Base-by-base conservation (phyloP, 2,329 filamentous ascomycete genomes). In the Penicillium sp. region DNA sequence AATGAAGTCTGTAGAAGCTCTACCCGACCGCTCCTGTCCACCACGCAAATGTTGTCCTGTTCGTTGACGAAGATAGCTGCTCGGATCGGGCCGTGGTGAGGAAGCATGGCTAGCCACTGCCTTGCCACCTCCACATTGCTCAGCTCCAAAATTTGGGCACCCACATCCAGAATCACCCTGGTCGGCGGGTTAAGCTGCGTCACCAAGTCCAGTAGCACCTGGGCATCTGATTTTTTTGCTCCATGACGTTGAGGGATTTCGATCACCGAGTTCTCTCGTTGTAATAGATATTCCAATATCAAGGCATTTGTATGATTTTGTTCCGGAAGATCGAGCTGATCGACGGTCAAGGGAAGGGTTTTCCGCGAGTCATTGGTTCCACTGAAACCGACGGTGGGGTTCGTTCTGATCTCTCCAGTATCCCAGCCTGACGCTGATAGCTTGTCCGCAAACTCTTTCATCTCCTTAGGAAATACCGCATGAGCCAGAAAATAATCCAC, bases 401-500 rank as follows among this genome's bases (percentile, higher is more conserved):
- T 72, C 0, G 19, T 6, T 52, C 80, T 85, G 5, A 45, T 46
- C 36, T 73, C 66, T 4, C 57, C 60, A 17, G 89, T 72, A 57
- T 90, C 86, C 87, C 87, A 90, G 0, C 85, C 87, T 0, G 86
- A 89, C 0, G 84, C 79, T 0, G 83, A 84, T 0, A 90, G 70
- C 57, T 89, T 90, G 9, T 77, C 53, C 0, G 82, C 80, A 46
- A 88, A 90, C 55, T 88, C 82, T 22, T 80, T 84, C 57, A 83
- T 79, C 22, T 86, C 81, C 31, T 78, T 83, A 0, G 85, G 78
- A 58, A 90, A 90, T 0, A 88, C 80, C 0, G 86, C 65, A 5
- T 77, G 67, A 0, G 72, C 68, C 0, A 92, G 68, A 63, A 82
- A 91, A 59, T 85, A 90, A 58, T 91, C 83, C 1, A 90, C 78